Evolutionary conservation across 1,284 basidiomycete genomes (phyloP), one percentile per base, ranked within the genome.

Genomic region (Trametes hirsuta): DNA sequence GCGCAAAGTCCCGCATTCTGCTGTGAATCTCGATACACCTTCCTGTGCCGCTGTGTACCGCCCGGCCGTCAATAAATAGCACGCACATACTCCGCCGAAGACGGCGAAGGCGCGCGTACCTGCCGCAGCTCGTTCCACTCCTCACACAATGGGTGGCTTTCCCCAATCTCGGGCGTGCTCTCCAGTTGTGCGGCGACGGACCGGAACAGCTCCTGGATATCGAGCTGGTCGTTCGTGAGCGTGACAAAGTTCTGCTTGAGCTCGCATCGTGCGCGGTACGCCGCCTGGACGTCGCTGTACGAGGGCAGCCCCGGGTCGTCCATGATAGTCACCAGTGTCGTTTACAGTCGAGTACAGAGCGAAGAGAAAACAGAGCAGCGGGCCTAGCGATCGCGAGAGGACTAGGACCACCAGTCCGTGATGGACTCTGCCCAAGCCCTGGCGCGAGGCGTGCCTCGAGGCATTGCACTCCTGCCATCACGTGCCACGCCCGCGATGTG

Each of bases 1-100:
- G 69, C 66, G 47, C 70, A 72, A 35, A 70, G 66, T 30, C 68
- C 69, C 24, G 70, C 69, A 37, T 72, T 70, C 55, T 69, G 62
- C 61, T 70, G 70, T 35, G 70, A 72, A 49, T 72, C 69, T 9
- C 67, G 61, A 53, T 72, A 72, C 5, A 69, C 58, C 59, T 66
- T 68, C 49, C 64, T 45, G 40, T 72, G 68, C 47, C 58, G 64
- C 70, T 66, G 25, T 46, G 30, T 11, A n/a, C 30, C 22, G 25
- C 24, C 62, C 21, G 6, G 53, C 8, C 25, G n/a, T 47, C 2
- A 36, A 35, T 30, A 4, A 2, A 42, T 12, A 24, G 15, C 18
- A 47, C 36, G 14, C 18, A 36, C 45, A 35, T 21, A 30, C 36
- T 10, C 18, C 14, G 22, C 34, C 3, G 50, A 49, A 2, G 10